These are phyloP conservation scores for Sabuloglossum arenarium DNA, from an alignment of 495 filamentous ascomycete genomes.

Conservation along the genomic window DNA sequence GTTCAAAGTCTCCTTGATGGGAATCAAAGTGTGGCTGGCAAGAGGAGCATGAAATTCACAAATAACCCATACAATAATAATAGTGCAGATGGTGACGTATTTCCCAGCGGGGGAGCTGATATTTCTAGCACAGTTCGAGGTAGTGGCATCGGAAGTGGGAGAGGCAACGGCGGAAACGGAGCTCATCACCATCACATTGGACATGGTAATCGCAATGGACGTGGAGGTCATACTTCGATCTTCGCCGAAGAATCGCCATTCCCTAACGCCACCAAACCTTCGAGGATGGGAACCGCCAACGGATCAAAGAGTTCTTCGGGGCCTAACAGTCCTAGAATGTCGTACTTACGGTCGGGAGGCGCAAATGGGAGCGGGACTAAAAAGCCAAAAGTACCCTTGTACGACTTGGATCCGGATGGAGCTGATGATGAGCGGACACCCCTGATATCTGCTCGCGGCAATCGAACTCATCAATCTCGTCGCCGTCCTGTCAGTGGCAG, in stretches of 20 bases:
- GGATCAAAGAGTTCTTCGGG: slow-evolving; percentile 37
- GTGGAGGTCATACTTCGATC: slow-evolving; percentile 44
- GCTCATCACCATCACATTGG: slow-evolving; percentile 52
- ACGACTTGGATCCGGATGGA: slow-evolving; percentile 51
- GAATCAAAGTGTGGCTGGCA: slow-evolving; percentile 47
- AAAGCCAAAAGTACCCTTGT: slow-evolving; percentile 34
- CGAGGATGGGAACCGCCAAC: slow-evolving; percentile 15
- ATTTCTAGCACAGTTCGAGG: slow-evolving; percentile 35
- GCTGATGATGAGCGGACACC: slow-evolving; percentile 78
- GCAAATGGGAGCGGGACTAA: slow-evolving; percentile 23
- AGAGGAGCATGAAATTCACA: slow-evolving; percentile 97
- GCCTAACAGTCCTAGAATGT: slow-evolving; percentile 20
- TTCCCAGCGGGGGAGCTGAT: slow-evolving; percentile 27
- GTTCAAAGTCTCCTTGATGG: slow-evolving; percentile 41
- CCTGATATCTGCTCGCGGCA: slow-evolving; percentile 43
- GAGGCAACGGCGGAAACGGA: slow-evolving; percentile 35
- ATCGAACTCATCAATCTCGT: slow-evolving; percentile 35
- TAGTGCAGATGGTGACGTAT: slow-evolving; percentile 34
- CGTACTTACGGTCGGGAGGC: slow-evolving; percentile 13
- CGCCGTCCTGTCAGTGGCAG: slow-evolving; percentile 34
- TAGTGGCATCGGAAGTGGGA: slow-evolving; percentile 32
- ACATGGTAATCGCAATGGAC: slow-evolving; percentile 41
- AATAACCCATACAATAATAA: slow-evolving; percentile 49
- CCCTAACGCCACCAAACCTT: slow-evolving; percentile 20
- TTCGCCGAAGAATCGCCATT: slow-evolving; percentile 64